phyloP scores from a whole-genome alignment of 108 stramenopile species.

The Nitzschia sp. region DNA sequence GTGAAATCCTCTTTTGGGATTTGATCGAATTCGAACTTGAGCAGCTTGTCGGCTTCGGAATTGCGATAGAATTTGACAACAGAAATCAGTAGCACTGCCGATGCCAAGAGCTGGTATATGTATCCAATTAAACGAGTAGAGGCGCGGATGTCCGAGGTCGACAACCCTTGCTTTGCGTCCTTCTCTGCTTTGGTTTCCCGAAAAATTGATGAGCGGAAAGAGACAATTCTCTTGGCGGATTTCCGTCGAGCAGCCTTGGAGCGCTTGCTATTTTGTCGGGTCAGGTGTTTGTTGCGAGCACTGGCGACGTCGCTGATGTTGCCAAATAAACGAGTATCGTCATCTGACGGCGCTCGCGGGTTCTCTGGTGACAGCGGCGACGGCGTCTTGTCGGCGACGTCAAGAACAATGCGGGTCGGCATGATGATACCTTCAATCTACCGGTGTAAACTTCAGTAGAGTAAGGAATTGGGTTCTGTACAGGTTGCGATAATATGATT shows the following conservation, averaged over 20 bases:
- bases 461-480: no score
- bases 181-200: background rate
- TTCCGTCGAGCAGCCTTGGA: background rate
- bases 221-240: slow-evolving; percentile 18
- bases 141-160: slow-evolving; percentile 50
- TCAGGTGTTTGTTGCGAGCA: background rate
- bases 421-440: no score
- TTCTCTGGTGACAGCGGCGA: background rate
- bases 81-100: slow-evolving; percentile 43
- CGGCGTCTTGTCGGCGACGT: slow-evolving; percentile 2
- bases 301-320: no score
- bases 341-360: background rate
- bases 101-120: slow-evolving; percentile 43
- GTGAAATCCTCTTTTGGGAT: slow-evolving; percentile 1
- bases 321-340: background rate
- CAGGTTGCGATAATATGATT: no score
- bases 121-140: slow-evolving; percentile 56
- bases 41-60: slow-evolving; percentile 9
- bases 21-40: no score
- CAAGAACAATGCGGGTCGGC: slow-evolving; percentile 28
- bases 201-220: slow-evolving; percentile 29
- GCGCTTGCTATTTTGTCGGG: background rate
- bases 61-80: slow-evolving; percentile 35
- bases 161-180: slow-evolving; percentile 18
- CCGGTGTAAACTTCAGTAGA: no score